Evolutionary conservation across 1,284 basidiomycete species (phyloP), one percentile per base, ranked within the genome.

Genomic region (Takashimella koratensis): DNA sequence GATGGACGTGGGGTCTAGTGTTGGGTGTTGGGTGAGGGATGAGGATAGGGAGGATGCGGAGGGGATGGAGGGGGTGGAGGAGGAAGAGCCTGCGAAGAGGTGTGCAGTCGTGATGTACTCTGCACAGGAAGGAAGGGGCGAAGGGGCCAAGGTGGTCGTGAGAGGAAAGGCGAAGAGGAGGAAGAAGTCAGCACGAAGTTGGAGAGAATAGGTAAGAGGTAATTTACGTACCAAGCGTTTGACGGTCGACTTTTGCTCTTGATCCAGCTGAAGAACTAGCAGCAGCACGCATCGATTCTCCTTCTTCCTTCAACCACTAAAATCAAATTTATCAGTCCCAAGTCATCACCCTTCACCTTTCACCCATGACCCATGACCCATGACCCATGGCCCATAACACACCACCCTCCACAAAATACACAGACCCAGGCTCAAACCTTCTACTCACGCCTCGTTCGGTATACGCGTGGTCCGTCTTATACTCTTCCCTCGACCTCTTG

Each of bases 401-500:
- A 8, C 30, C 30, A 36, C 8, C 30, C 30, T 16, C 16, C 30
- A 36, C 30, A 16, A 36, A 36, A 36, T 36, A 36, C 8, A 36
- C 10, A 36, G 16, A 36, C 8, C 10, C 8, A 36, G 30, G 16
- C 8, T 8, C 30, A 36, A 36, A 36, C 30, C 8, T 8, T 16
- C 8, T 8, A 60, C 67, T 52, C 44, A 73, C 72, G 10, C 51
- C 58, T 47, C 69, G 56, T 56, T 74, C 72, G 1, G 70, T 73
- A 54, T 65, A 70, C 6, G 67, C 72, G 57, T 74, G 68, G 30
- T 72, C 64, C 3, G 64, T 23, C 49, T 63, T 60, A 51, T 74
- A 74, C 52, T 74, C 71, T 3, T 51, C 52, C 52, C 60, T 70
- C 8, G 67, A 67, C 5, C 68, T 41, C 51, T 65, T 43, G 11